Evolutionary conservation across 2,329 filamentous ascomycete species (phyloP).

Genomic region (Zelopaecilomyces penicillatus): DNA sequence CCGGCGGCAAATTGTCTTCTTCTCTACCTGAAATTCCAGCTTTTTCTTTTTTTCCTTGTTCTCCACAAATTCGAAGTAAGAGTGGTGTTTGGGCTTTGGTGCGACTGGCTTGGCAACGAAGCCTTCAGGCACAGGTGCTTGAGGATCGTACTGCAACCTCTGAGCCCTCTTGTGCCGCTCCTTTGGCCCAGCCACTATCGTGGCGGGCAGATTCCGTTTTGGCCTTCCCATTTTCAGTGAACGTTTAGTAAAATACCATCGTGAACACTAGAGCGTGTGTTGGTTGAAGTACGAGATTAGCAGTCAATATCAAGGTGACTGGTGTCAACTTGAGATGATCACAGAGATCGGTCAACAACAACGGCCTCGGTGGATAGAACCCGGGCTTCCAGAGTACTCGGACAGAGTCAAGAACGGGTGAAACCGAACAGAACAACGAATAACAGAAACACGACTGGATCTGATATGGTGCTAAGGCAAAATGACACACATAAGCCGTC

Average conservation of each 20-base stretch:
- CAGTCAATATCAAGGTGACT: too few species aligned
- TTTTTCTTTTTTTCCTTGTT: slow-evolving; percentile 58
- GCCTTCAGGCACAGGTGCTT: slow-evolving; percentile 24
- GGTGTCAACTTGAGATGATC: too few species aligned
- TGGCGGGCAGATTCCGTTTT: slow-evolving; percentile 24
- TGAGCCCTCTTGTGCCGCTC: slow-evolving; percentile 26
- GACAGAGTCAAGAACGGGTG: too few species aligned
- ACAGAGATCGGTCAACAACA: too few species aligned
- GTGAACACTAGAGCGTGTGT: slow-evolving; percentile 2
- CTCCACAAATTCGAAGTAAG: slow-evolving; percentile 56
- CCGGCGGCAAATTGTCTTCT: slow-evolving; percentile 9
- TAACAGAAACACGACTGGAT: too few species aligned
- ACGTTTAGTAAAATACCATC: slow-evolving; percentile 1
- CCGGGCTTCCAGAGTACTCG: too few species aligned
- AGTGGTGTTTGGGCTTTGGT: slow-evolving; percentile 47
- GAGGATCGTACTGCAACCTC: slow-evolving; percentile 24
- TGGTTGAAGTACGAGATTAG: neutral
- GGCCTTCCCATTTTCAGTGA: slow-evolving; percentile 25
- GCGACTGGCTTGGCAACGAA: slow-evolving; percentile 30
- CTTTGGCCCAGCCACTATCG: slow-evolving; percentile 24
- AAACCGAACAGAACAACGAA: too few species aligned
- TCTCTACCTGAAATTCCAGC: slow-evolving; percentile 51
- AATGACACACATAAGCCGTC: too few species aligned
- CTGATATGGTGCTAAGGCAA: too few species aligned
- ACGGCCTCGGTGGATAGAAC: too few species aligned